Percentiles rank a stretch among this genome's conserved stretches.
These are phyloP conservation scores for Arthrinium puccinioides DNA, from an alignment of 2,329 filamentous ascomycete species.

Conservation along the genomic window DNA sequence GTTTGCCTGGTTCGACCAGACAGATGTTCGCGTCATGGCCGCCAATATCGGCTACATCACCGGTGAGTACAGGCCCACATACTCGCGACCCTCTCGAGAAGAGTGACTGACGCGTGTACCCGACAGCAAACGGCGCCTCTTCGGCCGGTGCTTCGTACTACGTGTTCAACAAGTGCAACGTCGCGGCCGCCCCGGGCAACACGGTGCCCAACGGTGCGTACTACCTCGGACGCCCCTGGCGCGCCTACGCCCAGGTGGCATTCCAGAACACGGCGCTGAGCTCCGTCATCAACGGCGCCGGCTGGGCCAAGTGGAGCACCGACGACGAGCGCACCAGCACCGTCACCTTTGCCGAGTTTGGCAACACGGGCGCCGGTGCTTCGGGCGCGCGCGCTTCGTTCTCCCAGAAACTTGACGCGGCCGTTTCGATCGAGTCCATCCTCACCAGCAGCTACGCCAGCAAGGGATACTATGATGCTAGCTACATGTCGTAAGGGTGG, in stretches of 20 bases:
- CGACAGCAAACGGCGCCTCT: slow-evolving; percentile 29
- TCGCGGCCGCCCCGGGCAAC: slow-evolving; percentile 28
- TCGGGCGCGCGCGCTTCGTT: slow-evolving; percentile 42
- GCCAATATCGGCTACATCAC: slow-evolving; percentile 29
- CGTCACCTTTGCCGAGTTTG: slow-evolving; percentile 52
- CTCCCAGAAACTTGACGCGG: slow-evolving; percentile 23
- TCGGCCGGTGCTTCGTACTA: slow-evolving; percentile 28
- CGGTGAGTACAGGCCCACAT: slow-evolving; percentile 24
- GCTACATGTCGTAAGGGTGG: slow-evolving; percentile 4
- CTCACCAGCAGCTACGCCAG: slow-evolving; percentile 10
- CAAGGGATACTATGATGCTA: slow-evolving; percentile 12
- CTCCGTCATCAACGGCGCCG: slow-evolving; percentile 48
- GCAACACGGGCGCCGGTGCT: slow-evolving; percentile 49
- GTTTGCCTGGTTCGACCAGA: slow-evolving; percentile 33
- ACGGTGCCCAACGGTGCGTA: slow-evolving; percentile 29
- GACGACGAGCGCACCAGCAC: slow-evolving; percentile 38
- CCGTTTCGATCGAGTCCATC: slow-evolving; percentile 24
- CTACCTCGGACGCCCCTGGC: slow-evolving; percentile 42
- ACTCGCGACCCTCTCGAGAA: background rate
- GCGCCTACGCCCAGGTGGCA: slow-evolving; percentile 35
- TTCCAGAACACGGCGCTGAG: slow-evolving; percentile 42
- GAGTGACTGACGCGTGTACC: background rate
- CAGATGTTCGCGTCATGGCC: slow-evolving; percentile 28
- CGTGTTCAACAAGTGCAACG: slow-evolving; percentile 34
- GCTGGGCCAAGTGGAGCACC: slow-evolving; percentile 49